Base-by-base conservation (phyloP, 2,329 filamentous ascomycete genomes). In the Fusarium robinianum region DNA sequence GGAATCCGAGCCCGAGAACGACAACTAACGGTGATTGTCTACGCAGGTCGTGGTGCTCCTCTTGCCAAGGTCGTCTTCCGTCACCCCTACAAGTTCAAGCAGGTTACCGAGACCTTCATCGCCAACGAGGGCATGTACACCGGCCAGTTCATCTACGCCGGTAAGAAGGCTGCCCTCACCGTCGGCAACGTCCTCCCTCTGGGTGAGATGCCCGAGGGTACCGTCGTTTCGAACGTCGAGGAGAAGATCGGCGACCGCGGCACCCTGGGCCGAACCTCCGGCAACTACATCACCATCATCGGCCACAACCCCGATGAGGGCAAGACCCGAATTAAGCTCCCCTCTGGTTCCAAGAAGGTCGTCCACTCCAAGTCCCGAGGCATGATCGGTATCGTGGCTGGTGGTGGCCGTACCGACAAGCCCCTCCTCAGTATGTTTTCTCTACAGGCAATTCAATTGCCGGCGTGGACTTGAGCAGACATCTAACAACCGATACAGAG, bases 111-210 rank as follows among this genome's bases (percentile, higher is more conserved):
- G 87, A 99, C 94, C 66, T 96, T 99, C 87, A 99, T 99, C 72
- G 94, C 94, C 78, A 99, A 97, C 80, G 94, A 97, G 83, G 94
- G 94, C 81, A 96, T 97, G 91, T 99, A 97, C 89, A 96, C 94
- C 63, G 94, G 94, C 74, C 94, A 99, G 79, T 99, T 99, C 84
- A 90, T 99, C 87, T 99, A 99, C 79, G 94, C 92, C 72, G 94
- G 94, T 74, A 99, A 99, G 90, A 94, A 96, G 80, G 94, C 94
- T 68, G 81, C 87, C 63, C 84, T 99, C 71, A 97, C 88, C 70
- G 86, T 99, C 75, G 94, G 94, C 76, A 99, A 99, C 84, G 78
- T 99, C 72, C 89, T 99, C 57, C 94, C 94, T 62, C 85, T 99
- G 65, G 83, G 84, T 72, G 90, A 88, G 71, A 88, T 97, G 73